These are phyloP conservation scores for Vitis riparia DNA, from an alignment of 164 flowering plant species.

Conservation along the genomic window DNA sequence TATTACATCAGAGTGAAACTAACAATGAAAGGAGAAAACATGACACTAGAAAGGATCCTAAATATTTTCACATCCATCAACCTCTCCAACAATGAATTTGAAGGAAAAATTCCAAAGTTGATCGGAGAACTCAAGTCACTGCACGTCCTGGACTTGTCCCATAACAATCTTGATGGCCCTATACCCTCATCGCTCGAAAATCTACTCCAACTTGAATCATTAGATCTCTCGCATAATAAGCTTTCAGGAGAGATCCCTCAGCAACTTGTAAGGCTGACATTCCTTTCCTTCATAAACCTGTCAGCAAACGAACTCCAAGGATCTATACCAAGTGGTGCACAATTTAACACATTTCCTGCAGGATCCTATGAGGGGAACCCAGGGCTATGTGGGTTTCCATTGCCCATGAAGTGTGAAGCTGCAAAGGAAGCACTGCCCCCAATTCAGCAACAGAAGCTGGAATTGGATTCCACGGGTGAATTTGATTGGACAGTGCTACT, in stretches of 20 bases:
- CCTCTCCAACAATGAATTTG: slow-evolving; percentile 7
- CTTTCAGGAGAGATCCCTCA: slow-evolving; percentile 5
- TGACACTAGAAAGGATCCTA: background rate
- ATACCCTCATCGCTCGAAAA: slow-evolving; percentile 7
- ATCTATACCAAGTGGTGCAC: too few species aligned
- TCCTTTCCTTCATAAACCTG: background rate
- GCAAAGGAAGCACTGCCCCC: too few species aligned
- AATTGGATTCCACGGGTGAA: too few species aligned
- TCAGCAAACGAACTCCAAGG: too few species aligned
- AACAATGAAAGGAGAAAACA: background rate
- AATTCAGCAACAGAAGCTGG: too few species aligned
- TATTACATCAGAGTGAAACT: background rate
- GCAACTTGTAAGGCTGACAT: background rate
- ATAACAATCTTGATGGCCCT: background rate
- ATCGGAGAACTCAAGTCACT: slow-evolving; percentile 9
- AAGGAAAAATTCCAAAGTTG: slow-evolving; percentile 6
- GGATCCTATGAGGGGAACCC: too few species aligned
- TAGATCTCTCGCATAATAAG: slow-evolving; percentile 10
- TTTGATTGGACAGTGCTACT: too few species aligned
- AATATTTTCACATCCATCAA: slow-evolving; percentile 5
- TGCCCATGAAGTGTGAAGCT: too few species aligned
- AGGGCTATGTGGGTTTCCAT: too few species aligned
- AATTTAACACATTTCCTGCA: too few species aligned
- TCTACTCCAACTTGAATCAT: slow-evolving; percentile 2
- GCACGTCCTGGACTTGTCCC: background rate